Conservation (phyloP, 768 basidiomycete genomes). For the Psilocybe sp. region DNA sequence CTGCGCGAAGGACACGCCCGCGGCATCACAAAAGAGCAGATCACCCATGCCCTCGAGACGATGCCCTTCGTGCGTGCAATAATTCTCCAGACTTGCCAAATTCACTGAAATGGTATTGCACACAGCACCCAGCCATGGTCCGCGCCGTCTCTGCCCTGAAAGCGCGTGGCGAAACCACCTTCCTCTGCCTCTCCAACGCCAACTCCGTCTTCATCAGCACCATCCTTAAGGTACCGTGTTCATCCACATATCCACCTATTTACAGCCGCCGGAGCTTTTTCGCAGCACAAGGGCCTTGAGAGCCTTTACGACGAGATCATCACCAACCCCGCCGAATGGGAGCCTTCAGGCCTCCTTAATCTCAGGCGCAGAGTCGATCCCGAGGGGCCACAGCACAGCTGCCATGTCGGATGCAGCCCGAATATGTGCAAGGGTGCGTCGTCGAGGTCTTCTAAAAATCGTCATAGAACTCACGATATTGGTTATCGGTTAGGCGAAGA, state of each 20-base stretch:
- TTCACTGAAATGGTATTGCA: background rate
- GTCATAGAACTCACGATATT: background rate
- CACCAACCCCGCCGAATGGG: constrained; percentile 91
- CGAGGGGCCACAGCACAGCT: constrained; percentile 73
- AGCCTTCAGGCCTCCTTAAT: constrained; percentile 63
- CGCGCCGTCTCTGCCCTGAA: constrained; percentile 84
- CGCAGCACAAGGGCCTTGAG: constrained; percentile 70
- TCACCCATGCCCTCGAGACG: constrained; percentile 71
- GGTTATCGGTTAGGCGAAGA: constrained; percentile 68
- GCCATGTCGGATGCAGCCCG: constrained; percentile 83
- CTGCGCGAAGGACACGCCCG: constrained; percentile 69
- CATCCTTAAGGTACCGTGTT: constrained; percentile 65
- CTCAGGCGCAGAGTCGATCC: constrained; percentile 77
- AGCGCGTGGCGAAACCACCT: constrained; percentile 60
- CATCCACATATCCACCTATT: background rate
- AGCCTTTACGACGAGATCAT: constrained; percentile 79
- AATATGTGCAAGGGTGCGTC: constrained; percentile 96
- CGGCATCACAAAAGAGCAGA: constrained; percentile 69
- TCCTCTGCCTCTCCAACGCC: constrained; percentile 92
- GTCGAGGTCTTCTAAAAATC: background rate
- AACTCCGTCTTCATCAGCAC: constrained; percentile 90
- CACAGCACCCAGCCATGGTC: constrained; percentile 94
- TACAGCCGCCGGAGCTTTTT: constrained; percentile 4
- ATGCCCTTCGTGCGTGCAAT: constrained; percentile 78
- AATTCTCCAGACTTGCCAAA: background rate